Evolutionary conservation across 805 yeast species (phyloP).

Genomic region (Candida suzukii): DNA sequence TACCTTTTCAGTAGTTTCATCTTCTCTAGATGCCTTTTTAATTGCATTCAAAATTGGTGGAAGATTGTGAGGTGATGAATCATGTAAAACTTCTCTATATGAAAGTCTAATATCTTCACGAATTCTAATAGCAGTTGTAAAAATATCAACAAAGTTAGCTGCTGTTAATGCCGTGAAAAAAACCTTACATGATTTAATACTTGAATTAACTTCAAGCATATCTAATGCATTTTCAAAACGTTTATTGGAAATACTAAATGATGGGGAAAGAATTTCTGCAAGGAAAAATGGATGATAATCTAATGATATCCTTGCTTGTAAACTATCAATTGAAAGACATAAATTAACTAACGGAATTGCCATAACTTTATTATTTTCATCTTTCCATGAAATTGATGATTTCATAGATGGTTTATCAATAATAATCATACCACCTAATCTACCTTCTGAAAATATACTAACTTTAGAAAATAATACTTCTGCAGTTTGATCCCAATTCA

Average conservation of each 20-base stretch:
- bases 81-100: constrained; percentile 67
- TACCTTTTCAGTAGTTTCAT: neutral
- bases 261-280: constrained; percentile 39
- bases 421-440: constrained; percentile 67
- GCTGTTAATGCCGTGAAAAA: constrained; percentile 82
- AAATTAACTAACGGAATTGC: constrained; percentile 64
- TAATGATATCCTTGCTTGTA: constrained; percentile 60
- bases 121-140: constrained; percentile 62
- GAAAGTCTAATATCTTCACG: constrained; percentile 65
- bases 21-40: neutral
- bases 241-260: constrained; percentile 62
- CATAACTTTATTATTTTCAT: constrained; percentile 29
- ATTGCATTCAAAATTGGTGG: too few species aligned
- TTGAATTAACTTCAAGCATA: constrained; percentile 44
- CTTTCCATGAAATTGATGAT: constrained; percentile 68
- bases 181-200: constrained; percentile 46
- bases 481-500: constrained; percentile 66
- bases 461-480: constrained; percentile 51
- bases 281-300: constrained; percentile 84
- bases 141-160: constrained; percentile 73
- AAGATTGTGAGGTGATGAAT: constrained; percentile 29
- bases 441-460: constrained; percentile 55
- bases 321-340: constrained; percentile 45
- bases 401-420: constrained; percentile 45
- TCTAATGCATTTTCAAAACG: constrained; percentile 52